A percentile compares a stretch with the other conserved stretches of the same genome.
These are phyloP conservation scores for Leishmania amazonensis DNA, from an alignment of 208 protist genomes.

Conservation along the genomic window DNA sequence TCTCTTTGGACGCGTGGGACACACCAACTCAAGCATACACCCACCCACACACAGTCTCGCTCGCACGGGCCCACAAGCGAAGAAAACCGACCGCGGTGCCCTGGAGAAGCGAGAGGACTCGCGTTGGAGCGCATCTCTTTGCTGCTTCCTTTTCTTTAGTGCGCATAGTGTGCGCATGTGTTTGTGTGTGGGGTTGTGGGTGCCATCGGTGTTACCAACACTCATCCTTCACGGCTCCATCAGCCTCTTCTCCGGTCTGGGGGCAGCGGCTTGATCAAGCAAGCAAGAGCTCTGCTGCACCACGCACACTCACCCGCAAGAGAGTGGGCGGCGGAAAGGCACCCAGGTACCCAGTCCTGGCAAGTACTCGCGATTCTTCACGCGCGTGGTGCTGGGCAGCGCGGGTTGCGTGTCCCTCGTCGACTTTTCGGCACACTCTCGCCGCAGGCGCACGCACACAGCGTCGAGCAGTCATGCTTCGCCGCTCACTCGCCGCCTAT, in stretches of 20 bases:
- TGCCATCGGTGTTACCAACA: neutral
- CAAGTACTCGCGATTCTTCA: neutral
- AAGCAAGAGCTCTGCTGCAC: neutral
- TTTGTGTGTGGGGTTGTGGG: neutral
- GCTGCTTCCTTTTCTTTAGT: neutral
- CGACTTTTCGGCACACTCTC: neutral
- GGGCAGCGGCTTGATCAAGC: neutral
- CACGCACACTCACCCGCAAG: neutral
- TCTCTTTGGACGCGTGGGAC: neutral
- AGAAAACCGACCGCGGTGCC: neutral
- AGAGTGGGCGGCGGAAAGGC: neutral
- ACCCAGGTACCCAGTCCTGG: neutral
- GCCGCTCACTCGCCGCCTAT: constrained; percentile 14
- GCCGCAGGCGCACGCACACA: no score
- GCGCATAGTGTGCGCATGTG: neutral
- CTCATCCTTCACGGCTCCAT: neutral
- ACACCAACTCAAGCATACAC: neutral
- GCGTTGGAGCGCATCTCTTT: neutral
- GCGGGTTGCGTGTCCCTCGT: neutral
- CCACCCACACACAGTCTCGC: constrained; percentile 10
- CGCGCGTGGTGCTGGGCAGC: no score
- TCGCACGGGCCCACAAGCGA: constrained; percentile 12
- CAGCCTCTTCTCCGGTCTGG: neutral
- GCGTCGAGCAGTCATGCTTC: constrained; percentile 26
- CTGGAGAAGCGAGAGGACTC: neutral